These are phyloP conservation scores for Zizania palustris DNA, from an alignment of 202 grass and related monocot genomes.

Conservation along the genomic window DNA sequence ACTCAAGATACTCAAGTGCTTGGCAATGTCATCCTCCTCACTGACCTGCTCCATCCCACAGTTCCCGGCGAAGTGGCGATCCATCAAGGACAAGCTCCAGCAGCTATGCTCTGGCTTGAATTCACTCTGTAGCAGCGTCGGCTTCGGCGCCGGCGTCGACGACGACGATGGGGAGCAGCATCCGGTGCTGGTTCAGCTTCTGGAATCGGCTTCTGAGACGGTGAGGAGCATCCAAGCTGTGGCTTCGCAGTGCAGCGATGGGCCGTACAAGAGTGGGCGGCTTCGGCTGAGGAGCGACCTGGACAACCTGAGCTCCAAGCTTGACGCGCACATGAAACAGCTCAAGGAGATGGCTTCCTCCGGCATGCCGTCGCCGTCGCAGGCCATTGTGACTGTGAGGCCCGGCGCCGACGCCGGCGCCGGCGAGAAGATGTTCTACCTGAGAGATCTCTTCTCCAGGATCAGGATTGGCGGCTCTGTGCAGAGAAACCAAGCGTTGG, in stretches of 20 bases:
- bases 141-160: not conserved
- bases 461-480: slow-evolving; percentile 57
- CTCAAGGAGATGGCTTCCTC: slow-evolving; percentile 54
- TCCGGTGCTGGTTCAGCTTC: slow-evolving; percentile 38
- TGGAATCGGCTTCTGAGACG: slow-evolving; percentile 45
- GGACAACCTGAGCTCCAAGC: slow-evolving; percentile 54
- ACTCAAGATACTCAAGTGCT: slow-evolving; percentile 45
- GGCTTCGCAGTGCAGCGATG: slow-evolving; percentile 53
- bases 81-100: slow-evolving; percentile 78
- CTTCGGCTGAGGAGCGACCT: slow-evolving; percentile 81
- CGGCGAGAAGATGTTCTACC: slow-evolving; percentile 74
- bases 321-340: slow-evolving; percentile 63
- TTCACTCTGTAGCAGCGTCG: not conserved
- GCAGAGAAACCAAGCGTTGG: slow-evolving; percentile 54
- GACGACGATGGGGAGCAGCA: slow-evolving; percentile 5
- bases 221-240: slow-evolving; percentile 49
- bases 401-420: slow-evolving; percentile 51
- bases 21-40: slow-evolving; percentile 63
- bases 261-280: slow-evolving; percentile 66
- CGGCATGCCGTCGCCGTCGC: slow-evolving; percentile 29
- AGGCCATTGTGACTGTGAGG: slow-evolving; percentile 63
- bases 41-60: slow-evolving; percentile 44
- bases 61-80: slow-evolving; percentile 80
- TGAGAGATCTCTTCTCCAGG: slow-evolving; percentile 72
- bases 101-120: slow-evolving; percentile 50